Conservation (phyloP, 495 filamentous ascomycete genomes). For the Oleoguttula mirabilis region DNA sequence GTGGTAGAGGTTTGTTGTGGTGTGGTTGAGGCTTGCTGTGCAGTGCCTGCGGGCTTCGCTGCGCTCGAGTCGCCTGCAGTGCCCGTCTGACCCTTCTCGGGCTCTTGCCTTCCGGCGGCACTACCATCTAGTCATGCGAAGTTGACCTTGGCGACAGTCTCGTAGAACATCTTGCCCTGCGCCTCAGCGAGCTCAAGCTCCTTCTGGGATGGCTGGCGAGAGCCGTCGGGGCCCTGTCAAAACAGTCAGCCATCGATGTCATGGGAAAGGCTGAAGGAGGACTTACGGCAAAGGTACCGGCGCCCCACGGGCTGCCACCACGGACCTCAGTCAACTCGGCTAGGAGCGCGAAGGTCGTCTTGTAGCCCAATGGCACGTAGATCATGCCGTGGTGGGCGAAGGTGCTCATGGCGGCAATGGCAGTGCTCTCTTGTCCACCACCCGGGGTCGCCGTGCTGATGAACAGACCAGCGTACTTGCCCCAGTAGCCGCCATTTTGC, state of each 20-base stretch:
- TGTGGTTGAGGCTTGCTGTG: constrained; percentile 8
- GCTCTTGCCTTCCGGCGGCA: constrained; percentile 14
- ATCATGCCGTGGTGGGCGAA: constrained; percentile 88
- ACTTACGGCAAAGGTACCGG: constrained; percentile 77
- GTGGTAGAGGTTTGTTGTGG: constrained; percentile 15
- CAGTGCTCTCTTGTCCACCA: constrained; percentile 89
- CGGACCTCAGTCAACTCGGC: constrained; percentile 61
- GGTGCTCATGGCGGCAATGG: constrained; percentile 71
- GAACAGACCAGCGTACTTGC: constrained; percentile 91
- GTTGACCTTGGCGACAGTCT: constrained; percentile 57
- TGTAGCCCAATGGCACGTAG: constrained; percentile 90
- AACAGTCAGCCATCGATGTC: constrained; percentile 6
- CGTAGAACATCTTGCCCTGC: constrained; percentile 83
- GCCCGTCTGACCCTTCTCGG: constrained; percentile 1
- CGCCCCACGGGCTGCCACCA: constrained; percentile 86
- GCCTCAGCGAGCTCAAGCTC: constrained; percentile 68
- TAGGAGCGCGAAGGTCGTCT: constrained; percentile 58
- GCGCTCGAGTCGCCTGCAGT: constrained; percentile 9
- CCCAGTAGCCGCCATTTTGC: constrained; percentile 57
- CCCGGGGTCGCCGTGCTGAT: constrained; percentile 68
- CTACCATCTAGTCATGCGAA: constrained; percentile 72
- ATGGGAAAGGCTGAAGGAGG: background rate
- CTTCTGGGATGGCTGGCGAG: constrained; percentile 58
- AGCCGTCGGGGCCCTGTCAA: constrained; percentile 50
- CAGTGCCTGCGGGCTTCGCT: constrained; percentile 2